Conservation (phyloP, 495 filamentous ascomycete genomes). For the Penicillium subrubescens region DNA sequence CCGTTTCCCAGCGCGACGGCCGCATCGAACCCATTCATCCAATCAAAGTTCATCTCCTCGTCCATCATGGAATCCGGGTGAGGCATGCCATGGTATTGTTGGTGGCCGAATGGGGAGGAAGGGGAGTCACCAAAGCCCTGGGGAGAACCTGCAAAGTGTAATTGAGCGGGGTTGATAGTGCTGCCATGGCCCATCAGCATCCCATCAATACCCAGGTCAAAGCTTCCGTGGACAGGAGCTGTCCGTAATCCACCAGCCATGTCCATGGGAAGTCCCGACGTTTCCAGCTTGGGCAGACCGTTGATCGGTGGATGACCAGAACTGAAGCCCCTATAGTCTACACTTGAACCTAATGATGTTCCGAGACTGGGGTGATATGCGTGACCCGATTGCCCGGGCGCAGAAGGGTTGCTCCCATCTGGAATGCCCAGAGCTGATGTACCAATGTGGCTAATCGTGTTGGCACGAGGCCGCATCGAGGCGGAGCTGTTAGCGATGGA, state of each 20-base stretch:
- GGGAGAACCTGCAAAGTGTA: constrained; percentile 88
- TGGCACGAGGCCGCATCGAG: constrained; percentile 85
- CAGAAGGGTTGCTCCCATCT: constrained; percentile 60
- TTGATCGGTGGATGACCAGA: constrained; percentile 56
- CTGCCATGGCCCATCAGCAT: constrained; percentile 72
- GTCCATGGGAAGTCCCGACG: constrained; percentile 66
- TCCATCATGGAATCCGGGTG: constrained; percentile 56
- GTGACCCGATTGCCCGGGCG: constrained; percentile 47
- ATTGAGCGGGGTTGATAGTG: constrained; percentile 94
- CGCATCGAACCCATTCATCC: constrained; percentile 83
- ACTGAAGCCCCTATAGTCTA: constrained; percentile 73
- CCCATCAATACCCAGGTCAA: constrained; percentile 73
- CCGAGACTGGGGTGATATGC: constrained; percentile 67
- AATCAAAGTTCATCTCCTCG: constrained; percentile 79
- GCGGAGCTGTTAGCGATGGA: constrained; percentile 71
- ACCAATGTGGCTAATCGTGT: constrained; percentile 96
- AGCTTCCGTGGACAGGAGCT: constrained; percentile 71
- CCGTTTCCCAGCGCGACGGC: constrained; percentile 68
- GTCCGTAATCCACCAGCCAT: constrained; percentile 70
- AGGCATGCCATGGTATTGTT: constrained; percentile 58
- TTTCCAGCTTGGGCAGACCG: constrained; percentile 83
- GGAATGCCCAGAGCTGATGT: constrained; percentile 71
- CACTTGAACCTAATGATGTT: constrained; percentile 63
- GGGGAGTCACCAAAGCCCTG: constrained; percentile 66
- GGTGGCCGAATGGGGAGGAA: constrained; percentile 71